A percentile compares a stretch with the other conserved stretches of the same genome.
These are phyloP conservation scores for Amaranthus cruentus DNA, from an alignment of 148 eudicot species.

Conservation along the genomic window DNA sequence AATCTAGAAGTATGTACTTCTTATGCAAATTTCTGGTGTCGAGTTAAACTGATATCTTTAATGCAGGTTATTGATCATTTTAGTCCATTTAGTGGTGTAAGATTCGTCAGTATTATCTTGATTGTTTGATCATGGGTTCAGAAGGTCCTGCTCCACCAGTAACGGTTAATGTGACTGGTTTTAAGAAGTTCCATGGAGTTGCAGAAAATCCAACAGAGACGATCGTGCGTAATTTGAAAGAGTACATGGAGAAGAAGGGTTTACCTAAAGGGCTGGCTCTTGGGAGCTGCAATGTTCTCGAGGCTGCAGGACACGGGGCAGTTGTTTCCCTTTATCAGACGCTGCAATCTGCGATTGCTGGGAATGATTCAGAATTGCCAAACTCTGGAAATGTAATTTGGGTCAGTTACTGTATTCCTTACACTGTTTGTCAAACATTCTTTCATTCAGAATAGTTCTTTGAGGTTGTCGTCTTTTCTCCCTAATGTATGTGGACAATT, in stretches of 20 bases:
- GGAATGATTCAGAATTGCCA: constrained; percentile 35
- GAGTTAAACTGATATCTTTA: not conserved
- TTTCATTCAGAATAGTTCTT: not conserved
- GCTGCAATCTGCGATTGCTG: constrained; percentile 52
- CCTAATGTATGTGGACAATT: not conserved
- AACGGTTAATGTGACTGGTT: constrained; percentile 84
- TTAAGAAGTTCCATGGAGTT: constrained; percentile 92
- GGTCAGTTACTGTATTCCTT: constrained; percentile 50
- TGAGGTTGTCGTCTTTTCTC: constrained; percentile 2
- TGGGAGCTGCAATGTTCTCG: constrained; percentile 88
- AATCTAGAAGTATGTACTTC: not conserved
- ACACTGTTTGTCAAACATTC: not conserved
- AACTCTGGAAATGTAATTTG: constrained; percentile 56
- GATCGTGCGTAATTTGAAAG: constrained; percentile 58
- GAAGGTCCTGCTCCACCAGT: constrained; percentile 84
- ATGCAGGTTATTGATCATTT: constrained; percentile 33
- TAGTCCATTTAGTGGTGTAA: constrained; percentile 17
- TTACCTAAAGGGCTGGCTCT: constrained; percentile 69
- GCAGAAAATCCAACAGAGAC: constrained; percentile 95
- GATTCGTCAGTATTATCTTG: constrained; percentile 18
- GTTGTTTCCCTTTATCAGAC: constrained; percentile 73
- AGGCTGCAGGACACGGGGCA: constrained; percentile 95
- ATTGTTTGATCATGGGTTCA: constrained; percentile 71
- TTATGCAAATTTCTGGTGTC: not conserved
- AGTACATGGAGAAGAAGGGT: constrained; percentile 62